Conservation (phyloP, 331 rosid genomes). For the Quercus tomentella region DNA sequence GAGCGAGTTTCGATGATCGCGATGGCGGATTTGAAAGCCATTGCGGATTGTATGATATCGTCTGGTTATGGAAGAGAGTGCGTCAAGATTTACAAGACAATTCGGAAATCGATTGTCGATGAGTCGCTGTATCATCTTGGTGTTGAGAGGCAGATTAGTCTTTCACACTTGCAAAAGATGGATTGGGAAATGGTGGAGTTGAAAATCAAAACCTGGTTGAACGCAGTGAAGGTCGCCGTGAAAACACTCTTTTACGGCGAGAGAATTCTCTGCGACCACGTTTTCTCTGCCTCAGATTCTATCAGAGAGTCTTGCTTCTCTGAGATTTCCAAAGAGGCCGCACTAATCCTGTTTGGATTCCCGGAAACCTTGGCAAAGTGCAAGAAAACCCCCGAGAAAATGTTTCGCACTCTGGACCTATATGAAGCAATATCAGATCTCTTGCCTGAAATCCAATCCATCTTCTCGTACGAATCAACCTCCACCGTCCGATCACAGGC, state of each 20-base stretch:
- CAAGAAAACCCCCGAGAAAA: constrained; percentile 78
- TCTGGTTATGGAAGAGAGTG: constrained; percentile 76
- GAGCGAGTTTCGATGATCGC: constrained; percentile 38
- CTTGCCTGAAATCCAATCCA: constrained; percentile 51
- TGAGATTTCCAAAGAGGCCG: constrained; percentile 51
- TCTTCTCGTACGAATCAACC: constrained; percentile 59
- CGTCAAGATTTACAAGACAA: constrained; percentile 34
- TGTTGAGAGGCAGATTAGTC: constrained; percentile 42
- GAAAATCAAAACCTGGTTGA: constrained; percentile 62
- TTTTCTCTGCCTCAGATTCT: constrained; percentile 44
- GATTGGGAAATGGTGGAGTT: constrained; percentile 63
- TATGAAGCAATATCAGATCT: constrained; percentile 65
- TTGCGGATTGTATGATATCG: constrained; percentile 66
- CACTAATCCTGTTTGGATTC: constrained; percentile 45
- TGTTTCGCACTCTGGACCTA: constrained; percentile 62
- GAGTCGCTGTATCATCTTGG: constrained; percentile 61
- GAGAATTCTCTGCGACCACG: constrained; percentile 56
- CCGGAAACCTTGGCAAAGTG: constrained; percentile 62
- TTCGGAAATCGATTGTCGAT: constrained; percentile 60
- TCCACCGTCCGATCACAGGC: constrained; percentile 41
- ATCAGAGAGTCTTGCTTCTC: constrained; percentile 60
- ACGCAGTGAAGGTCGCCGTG: constrained; percentile 52
- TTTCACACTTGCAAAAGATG: constrained; percentile 69
- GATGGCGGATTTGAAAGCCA: constrained; percentile 63
- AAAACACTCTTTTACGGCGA: constrained; percentile 60